phyloP scores from a whole-genome alignment of 495 filamentous ascomycete genomes.

The Hamigera avellanea region DNA sequence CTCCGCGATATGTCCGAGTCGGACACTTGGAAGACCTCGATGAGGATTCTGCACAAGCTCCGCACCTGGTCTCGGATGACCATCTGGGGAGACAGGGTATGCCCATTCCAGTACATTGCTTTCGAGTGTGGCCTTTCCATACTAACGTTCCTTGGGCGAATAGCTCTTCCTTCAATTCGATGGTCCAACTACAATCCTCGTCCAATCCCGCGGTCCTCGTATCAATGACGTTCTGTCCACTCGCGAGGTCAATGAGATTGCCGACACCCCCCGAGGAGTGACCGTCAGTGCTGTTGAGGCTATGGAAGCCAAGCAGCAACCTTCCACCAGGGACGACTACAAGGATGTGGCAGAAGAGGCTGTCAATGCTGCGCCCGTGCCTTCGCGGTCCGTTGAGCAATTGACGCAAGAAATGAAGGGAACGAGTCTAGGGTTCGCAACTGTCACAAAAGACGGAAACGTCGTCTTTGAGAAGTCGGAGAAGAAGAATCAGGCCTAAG shows the following conservation, averaged over 20 bases:
- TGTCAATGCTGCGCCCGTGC: conserved; percentile 12
- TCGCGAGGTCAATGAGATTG: conserved; percentile 77
- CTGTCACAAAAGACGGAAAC: conserved; percentile 54
- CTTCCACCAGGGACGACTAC: conserved; percentile 5
- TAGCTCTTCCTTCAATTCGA: conserved; percentile 81
- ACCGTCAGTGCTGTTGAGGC: conserved; percentile 45
- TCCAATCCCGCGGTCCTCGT: conserved; percentile 70
- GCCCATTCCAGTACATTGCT: conserved; percentile 7
- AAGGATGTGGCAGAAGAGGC: conserved; percentile 12
- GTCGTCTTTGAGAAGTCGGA: conserved; percentile 52
- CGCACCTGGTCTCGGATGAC: conserved; percentile 64
- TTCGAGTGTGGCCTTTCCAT: background rate
- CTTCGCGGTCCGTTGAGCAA: conserved; percentile 22
- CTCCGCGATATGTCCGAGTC: conserved; percentile 57
- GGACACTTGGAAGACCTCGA: conserved; percentile 54
- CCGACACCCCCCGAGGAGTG: conserved; percentile 44
- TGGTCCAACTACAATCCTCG: conserved; percentile 70
- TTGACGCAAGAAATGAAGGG: conserved; percentile 24
- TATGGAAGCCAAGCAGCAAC: conserved; percentile 13
- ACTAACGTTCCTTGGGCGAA: background rate
- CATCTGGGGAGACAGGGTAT: conserved; percentile 86
- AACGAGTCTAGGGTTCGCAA: conserved; percentile 39
- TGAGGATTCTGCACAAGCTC: conserved; percentile 46
- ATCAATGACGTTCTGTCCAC: conserved; percentile 64
- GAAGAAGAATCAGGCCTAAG: conserved; percentile 1